Percentiles rank a stretch among this genome's conserved stretches.
phyloP scores from a whole-genome alignment of 176 grass and related monocot species.

The Ananas comosus region DNA sequence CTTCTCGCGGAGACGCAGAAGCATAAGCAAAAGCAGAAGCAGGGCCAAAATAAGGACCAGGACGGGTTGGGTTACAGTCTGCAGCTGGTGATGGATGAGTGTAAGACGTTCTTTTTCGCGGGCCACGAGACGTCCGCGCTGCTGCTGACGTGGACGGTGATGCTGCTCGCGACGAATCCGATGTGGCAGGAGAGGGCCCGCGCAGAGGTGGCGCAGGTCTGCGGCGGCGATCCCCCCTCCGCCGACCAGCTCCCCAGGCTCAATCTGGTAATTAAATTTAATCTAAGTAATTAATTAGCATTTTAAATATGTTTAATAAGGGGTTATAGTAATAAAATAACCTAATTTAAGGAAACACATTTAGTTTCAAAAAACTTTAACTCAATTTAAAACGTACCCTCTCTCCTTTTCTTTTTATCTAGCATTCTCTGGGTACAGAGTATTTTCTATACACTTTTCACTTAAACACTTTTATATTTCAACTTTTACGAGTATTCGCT shows the following conservation, averaged over 20 bases:
- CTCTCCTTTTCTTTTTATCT: too few species aligned
- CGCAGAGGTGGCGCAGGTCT: slow-evolving; percentile 54
- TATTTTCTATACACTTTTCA: too few species aligned
- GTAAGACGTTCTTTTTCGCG: slow-evolving; percentile 97
- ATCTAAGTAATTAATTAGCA: not conserved
- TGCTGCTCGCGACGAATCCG: slow-evolving; percentile 77
- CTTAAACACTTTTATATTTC: too few species aligned
- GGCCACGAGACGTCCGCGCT: slow-evolving; percentile 85
- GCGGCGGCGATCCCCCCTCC: slow-evolving; percentile 42
- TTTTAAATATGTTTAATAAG: not conserved
- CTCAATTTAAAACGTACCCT: too few species aligned
- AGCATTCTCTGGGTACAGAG: too few species aligned
- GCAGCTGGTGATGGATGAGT: slow-evolving; percentile 78
- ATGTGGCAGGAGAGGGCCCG: slow-evolving; percentile 71
- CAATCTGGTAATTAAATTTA: slow-evolving; percentile 35
- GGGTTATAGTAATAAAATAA: not conserved
- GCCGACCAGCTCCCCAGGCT: slow-evolving; percentile 74
- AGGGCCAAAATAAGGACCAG: too few species aligned
- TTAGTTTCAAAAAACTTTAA: too few species aligned
- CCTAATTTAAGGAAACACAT: too few species aligned
- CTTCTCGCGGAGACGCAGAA: slow-evolving; percentile 54
- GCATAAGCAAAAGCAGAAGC: slow-evolving; percentile 4
- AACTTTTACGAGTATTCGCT: too few species aligned
- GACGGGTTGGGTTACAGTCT: slow-evolving; percentile 52
- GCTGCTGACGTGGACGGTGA: slow-evolving; percentile 84